A percentile compares a stretch with the other conserved stretches of the same genome.
phyloP scores from a whole-genome alignment of 805 yeast genomes.

The Kurtzmaniella cleridarum region DNA sequence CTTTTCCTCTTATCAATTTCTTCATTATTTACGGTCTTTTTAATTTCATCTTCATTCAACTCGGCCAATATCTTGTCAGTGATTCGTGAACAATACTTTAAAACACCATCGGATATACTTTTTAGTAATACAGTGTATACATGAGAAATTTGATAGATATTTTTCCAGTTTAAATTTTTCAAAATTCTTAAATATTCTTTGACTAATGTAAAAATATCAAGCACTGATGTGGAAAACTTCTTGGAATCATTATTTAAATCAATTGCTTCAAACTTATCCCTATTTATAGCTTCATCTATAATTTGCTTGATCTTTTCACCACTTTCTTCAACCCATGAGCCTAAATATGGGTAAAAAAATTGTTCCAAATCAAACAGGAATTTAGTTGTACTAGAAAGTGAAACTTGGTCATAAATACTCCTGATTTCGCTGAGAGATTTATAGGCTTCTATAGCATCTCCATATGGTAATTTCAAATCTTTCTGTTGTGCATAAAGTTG shows the following conservation, averaged over 20 bases:
- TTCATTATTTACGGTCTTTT: constrained; percentile 11
- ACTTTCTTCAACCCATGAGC: constrained; percentile 40
- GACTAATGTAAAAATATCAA: constrained; percentile 62
- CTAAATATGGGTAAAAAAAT: constrained; percentile 40
- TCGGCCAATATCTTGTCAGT: constrained; percentile 38
- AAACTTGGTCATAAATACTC: constrained; percentile 45
- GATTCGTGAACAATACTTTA: constrained; percentile 41
- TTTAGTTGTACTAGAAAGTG: constrained; percentile 18
- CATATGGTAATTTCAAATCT: constrained; percentile 37
- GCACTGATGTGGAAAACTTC: constrained; percentile 54
- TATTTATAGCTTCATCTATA: constrained; percentile 49
- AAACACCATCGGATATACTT: constrained; percentile 57
- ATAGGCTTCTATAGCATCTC: constrained; percentile 57
- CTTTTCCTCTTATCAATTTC: constrained; percentile 16
- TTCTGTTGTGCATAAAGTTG: constrained; percentile 32
- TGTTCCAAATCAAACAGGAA: constrained; percentile 55
- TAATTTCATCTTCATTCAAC: constrained; percentile 28
- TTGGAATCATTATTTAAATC: constrained; percentile 36
- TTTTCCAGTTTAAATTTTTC: constrained; percentile 58
- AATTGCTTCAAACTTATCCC: constrained; percentile 54
- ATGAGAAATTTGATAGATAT: constrained; percentile 57
- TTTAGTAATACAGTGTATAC: constrained; percentile 57
- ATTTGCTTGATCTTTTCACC: constrained; percentile 41
- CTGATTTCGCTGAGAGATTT: constrained; percentile 48
- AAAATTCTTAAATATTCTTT: constrained; percentile 55